These are phyloP conservation scores for Pistacia integerrima DNA, from an alignment of 345 rosid genomes.

Conservation along the genomic window DNA sequence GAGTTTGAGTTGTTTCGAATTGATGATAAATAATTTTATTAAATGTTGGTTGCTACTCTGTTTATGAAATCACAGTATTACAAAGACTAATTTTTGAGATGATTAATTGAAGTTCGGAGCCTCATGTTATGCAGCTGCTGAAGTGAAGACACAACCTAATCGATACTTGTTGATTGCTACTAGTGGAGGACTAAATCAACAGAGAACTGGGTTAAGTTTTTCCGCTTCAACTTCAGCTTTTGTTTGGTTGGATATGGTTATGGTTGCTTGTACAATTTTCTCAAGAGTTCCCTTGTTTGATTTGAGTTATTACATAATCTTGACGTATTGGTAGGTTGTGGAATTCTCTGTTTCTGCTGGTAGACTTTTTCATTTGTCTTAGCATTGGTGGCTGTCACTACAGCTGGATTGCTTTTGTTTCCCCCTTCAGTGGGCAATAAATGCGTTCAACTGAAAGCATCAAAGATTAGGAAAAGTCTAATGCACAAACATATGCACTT, in stretches of 20 bases:
- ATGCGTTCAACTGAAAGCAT: no score
- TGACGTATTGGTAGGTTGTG: no score
- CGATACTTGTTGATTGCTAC: slow-evolving; percentile 83
- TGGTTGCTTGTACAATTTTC: no score
- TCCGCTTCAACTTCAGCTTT: not conserved
- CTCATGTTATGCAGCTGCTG: slow-evolving; percentile 44
- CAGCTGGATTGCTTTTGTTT: no score
- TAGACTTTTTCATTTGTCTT: no score
- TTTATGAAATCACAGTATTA: not conserved
- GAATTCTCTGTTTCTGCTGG: not conserved
- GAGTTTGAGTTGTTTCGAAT: not conserved
- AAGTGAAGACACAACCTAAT: slow-evolving; percentile 48
- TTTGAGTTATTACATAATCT: not conserved
- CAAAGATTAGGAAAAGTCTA: no score
- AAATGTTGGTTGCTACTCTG: not conserved
- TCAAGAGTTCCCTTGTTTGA: not conserved
- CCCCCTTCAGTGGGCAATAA: no score
- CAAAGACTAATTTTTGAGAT: not conserved
- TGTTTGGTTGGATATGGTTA: not conserved
- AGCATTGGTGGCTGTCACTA: no score
- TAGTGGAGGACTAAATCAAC: slow-evolving; percentile 95
- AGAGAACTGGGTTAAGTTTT: slow-evolving; percentile 80
- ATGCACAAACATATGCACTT: no score
- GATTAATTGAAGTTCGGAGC: not conserved
- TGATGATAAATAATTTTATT: not conserved